Evolutionary conservation across 225 moss, liverwort and hornwort species (phyloP).

Genomic region (Sphagnum contortum): DNA sequence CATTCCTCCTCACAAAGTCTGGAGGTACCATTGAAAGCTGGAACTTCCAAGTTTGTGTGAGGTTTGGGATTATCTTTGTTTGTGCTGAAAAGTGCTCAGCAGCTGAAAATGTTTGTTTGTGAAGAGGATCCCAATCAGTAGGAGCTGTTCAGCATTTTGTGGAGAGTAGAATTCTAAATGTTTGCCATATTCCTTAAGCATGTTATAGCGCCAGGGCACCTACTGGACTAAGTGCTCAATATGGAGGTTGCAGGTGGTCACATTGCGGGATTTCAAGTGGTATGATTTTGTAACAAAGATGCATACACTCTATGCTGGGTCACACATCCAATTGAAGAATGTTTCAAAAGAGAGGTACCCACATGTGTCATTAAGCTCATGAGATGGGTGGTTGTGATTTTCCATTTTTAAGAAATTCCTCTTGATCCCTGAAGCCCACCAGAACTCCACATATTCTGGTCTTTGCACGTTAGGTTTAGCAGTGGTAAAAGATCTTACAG

Average conservation of each 20-base stretch:
- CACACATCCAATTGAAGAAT: slow-evolving; percentile 53
- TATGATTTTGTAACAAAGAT: slow-evolving; percentile 75
- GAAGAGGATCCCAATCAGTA: background rate
- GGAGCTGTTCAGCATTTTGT: background rate
- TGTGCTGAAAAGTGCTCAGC: too few relatives aligned
- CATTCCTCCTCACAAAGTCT: background rate
- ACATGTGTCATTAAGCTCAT: too few relatives aligned
- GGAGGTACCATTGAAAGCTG: background rate
- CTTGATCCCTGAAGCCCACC: background rate
- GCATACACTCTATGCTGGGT: slow-evolving; percentile 73
- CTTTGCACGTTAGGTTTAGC: background rate
- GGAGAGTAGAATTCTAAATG: background rate
- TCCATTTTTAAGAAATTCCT: background rate
- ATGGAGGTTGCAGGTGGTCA: slow-evolving; percentile 36
- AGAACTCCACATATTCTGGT: background rate
- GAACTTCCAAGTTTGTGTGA: background rate
- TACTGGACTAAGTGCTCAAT: too few relatives aligned
- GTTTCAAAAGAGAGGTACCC: slow-evolving; percentile 44
- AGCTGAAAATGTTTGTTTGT: background rate
- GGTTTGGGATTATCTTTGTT: background rate
- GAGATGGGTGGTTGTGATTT: too few relatives aligned
- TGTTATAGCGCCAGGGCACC: background rate
- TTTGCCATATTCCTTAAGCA: background rate
- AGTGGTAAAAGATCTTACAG: too few relatives aligned
- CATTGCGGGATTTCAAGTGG: slow-evolving; percentile 72